Evolutionary conservation across 1,284 basidiomycete genomes (phyloP), one percentile per base, ranked within the genome.

Genomic region (Macrocystidia cucumis): DNA sequence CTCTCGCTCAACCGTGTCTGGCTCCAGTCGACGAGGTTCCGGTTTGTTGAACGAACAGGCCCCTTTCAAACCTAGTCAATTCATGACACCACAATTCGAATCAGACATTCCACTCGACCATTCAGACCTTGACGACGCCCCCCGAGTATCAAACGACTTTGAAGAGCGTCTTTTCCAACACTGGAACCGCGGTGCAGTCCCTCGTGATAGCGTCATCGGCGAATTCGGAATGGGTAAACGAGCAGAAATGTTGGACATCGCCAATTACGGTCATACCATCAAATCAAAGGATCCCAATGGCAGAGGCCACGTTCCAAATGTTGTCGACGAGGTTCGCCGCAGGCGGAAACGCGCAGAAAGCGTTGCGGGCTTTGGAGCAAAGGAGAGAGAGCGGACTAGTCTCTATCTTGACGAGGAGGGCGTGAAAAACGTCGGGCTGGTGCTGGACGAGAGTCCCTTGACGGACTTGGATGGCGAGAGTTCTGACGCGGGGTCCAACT

Each of bases 221-320:
- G 83, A 87, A 53, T 59, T 84, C 37, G 67, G 78, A 16, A 74
- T 87, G 2, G 83, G 74, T 2, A 67, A 67, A 46, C 67, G 76
- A 41, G 65, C 77, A 53, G 83, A 87, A 55, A 87, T 87, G 83
- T 52, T 87, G 35, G 81, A 86, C 49, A 87, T 87, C 42, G 83
- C 83, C 29, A 86, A 78, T 56, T 87, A 81, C 45, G 83, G 83
- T 1, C 78, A 87, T 49, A 62, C 56, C 26, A 50, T 68, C 21
- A 51, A 57, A 23, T 50, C 56, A 40, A 49, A 50, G 33, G 44
- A 41, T 11, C 39, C 52, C 12, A 50, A 45, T 28, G 49, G 36
- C 9, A 39, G 48, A 16, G 43, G 46, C 13, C 42, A 49, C 6
- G 39, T 49, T 11, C 42, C 41, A 13, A 35, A 37, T 25, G 32